Base-by-base conservation (phyloP, 2,329 filamentous ascomycete species). In the Sclerotinia subarctica region DNA sequence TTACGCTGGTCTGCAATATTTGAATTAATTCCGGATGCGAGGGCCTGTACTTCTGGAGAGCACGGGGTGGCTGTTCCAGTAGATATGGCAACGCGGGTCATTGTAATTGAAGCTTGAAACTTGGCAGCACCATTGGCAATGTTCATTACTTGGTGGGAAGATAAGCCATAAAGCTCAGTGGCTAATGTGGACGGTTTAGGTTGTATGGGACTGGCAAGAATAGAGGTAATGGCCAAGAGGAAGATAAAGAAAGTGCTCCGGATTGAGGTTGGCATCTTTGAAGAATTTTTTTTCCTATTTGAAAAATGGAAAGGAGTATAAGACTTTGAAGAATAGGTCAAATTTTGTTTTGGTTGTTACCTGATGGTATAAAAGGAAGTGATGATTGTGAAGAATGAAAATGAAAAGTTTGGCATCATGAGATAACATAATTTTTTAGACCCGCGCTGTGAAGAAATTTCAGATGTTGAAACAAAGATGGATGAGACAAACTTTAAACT, bases 1-100 rank as follows among this genome's bases (percentile, higher is more conserved):
- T 74, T 72, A 42, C 64, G 64, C 63, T 73, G 72, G 42, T 73
- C 73, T 21, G 63, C 72, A 64, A 74, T 74, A 42, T 73, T 74
- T 57, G 66, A 58, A 44, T 51, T 54, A 42, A 74, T 74, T 7
- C 73, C 73, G 1, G 64, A 47, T 29, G 73, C 73, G 15, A 74
- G 70, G 11, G 70, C 71, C 21, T 67, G 38, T 2, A 73, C 70
- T 26, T 60, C 54, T 4, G 68, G n/a, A 15, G 70, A 70, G 46
- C 72, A 74, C 17, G 69, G 15, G 21, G 46, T 58, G 21, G 32
- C 51, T 29, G 42, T 38, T 59, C 64, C 63, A 35, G 53, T 66
- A 17, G 64, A 46, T 38, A 51, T 66, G n/a, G 44, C 64, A 42
- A 44, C 32, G 29, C 29, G 15, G 6, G 42, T 29, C 29, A 5